Conservation (phyloP, 441 rosid genomes). For the Syzygium malaccense region DNA sequence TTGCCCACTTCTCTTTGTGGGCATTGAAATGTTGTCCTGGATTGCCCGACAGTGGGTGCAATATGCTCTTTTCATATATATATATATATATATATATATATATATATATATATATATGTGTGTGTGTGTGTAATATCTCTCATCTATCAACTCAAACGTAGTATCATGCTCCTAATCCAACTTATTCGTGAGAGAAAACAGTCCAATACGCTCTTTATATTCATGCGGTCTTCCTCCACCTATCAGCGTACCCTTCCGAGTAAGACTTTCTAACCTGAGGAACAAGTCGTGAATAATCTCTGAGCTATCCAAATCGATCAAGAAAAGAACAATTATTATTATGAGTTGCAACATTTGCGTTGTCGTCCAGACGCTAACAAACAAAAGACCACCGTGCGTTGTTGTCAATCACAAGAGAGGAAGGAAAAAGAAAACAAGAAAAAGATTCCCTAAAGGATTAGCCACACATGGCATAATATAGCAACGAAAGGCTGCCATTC, state of each 20-base stretch:
- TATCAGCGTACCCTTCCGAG: background rate
- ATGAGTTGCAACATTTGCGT: background rate
- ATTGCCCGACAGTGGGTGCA: fast-evolving
- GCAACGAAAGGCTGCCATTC: background rate
- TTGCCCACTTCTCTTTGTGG: background rate
- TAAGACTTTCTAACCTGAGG: background rate
- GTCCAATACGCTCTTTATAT: background rate
- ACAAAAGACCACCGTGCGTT: background rate
- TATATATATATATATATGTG: too few relatives aligned
- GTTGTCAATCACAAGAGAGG: background rate
- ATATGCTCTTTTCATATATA: background rate
- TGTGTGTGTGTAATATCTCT: too few relatives aligned
- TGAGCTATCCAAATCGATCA: background rate
- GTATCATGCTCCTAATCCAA: background rate
- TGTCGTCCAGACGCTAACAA: background rate
- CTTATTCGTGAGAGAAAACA: background rate
- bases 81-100: too few relatives aligned
- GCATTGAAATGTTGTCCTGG: background rate
- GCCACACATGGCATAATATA: background rate
- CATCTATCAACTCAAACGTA: too few relatives aligned
- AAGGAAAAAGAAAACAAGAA: background rate
- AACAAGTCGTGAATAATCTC: background rate
- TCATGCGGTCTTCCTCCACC: background rate
- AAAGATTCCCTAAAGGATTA: background rate
- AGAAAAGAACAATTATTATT: background rate